Percentiles rank a stretch among this genome's conserved stretches.
phyloP scores from a whole-genome alignment of 441 rosid genomes.

The Populus hybrid region DNA sequence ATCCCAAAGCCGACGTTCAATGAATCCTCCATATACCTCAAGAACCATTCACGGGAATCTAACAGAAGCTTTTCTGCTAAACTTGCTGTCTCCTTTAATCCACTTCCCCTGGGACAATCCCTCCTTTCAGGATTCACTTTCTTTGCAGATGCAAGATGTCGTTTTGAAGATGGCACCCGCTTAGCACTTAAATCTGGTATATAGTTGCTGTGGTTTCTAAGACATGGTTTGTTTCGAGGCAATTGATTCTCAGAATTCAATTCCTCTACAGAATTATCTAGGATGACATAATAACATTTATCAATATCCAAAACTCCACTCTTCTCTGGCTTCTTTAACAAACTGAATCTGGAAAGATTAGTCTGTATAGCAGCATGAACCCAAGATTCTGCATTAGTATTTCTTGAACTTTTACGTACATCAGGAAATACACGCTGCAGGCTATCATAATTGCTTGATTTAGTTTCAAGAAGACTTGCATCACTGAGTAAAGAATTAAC shows the following conservation, averaged over 20 bases:
- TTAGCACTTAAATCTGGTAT: conserved; percentile 12
- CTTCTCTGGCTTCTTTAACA: conserved; percentile 33
- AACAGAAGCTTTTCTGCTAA: conserved; percentile 40
- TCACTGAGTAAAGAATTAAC: conserved; percentile 26
- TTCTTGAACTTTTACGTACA: conserved; percentile 16
- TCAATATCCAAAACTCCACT: conserved; percentile 13
- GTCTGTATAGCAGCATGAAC: conserved; percentile 45
- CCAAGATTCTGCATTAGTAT: conserved; percentile 39
- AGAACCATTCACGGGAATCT: conserved; percentile 47
- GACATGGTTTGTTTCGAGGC: conserved; percentile 20
- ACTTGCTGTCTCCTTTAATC: conserved; percentile 32
- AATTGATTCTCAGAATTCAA: conserved; percentile 22
- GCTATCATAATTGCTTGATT: conserved; percentile 9
- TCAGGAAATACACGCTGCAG: conserved; percentile 1
- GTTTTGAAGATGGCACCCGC: conserved; percentile 5
- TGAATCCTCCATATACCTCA: conserved; percentile 43
- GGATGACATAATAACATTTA: conserved; percentile 26
- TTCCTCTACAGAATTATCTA: conserved; percentile 26
- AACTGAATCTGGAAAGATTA: conserved; percentile 36
- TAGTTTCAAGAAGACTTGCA: conserved; percentile 16
- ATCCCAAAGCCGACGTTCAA: conserved; percentile 29
- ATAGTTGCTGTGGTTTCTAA: conserved; percentile 12
- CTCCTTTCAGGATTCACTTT: conserved; percentile 19
- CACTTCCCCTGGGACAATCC: conserved; percentile 16
- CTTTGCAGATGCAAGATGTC: conserved; percentile 14